These are phyloP conservation scores for Moringa oleifera DNA, from an alignment of 345 rosid genomes.

Conservation along the genomic window DNA sequence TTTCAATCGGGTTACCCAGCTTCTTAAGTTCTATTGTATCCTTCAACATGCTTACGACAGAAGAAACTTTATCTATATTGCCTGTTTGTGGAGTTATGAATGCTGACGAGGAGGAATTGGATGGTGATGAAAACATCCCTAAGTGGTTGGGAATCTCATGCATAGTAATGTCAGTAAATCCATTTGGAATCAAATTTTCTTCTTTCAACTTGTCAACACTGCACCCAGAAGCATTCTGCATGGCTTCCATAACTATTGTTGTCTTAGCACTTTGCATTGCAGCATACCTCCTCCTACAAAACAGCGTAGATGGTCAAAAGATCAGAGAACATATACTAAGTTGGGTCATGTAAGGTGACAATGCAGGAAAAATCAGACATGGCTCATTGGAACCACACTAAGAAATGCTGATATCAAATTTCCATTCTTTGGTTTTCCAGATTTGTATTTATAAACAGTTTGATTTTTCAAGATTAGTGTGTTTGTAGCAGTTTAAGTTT, in stretches of 20 bases:
- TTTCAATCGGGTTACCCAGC: constrained; percentile 37
- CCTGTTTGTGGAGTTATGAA: constrained; percentile 31
- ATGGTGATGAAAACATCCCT: constrained; percentile 40
- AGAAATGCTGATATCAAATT: too few species aligned
- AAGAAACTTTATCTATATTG: constrained; percentile 43
- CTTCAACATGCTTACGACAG: constrained; percentile 69
- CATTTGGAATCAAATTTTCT: constrained; percentile 31
- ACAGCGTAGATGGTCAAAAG: neutral
- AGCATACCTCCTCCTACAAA: constrained; percentile 59
- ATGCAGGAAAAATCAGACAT: too few species aligned
- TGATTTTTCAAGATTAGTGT: too few species aligned
- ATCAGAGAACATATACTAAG: neutral
- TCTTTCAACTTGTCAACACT: constrained; percentile 30
- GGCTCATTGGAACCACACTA: too few species aligned
- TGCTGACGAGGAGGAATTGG: constrained; percentile 55
- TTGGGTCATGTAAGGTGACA: too few species aligned
- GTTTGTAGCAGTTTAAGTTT: too few species aligned
- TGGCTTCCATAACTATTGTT: constrained; percentile 29
- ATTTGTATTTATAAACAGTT: too few species aligned
- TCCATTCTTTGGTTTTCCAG: too few species aligned
- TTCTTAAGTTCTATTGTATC: constrained; percentile 57
- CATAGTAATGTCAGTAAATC: constrained; percentile 25
- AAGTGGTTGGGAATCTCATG: constrained; percentile 35
- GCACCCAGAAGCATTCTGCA: constrained; percentile 22
- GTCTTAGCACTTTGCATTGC: constrained; percentile 54